Base-by-base conservation (phyloP, 1,284 basidiomycete species). In the Leccinum pachyderme region DNA sequence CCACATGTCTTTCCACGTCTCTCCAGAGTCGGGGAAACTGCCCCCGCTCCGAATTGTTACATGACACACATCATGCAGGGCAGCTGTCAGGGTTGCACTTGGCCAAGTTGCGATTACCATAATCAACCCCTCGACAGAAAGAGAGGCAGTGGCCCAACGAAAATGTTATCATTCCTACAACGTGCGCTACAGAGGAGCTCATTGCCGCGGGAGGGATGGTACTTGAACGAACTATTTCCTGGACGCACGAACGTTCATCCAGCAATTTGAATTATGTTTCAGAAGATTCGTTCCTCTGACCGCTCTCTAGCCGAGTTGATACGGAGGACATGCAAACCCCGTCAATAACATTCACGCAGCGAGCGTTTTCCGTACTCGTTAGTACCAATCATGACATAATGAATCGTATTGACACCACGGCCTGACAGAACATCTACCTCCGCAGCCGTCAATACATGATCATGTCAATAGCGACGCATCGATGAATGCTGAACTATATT, bases 261-360 rank as follows among this genome's bases (percentile, higher is more conserved):
- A 15, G n/a, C 33, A 4, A 47, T 48, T 45, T 22, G 35, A 47
- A 47, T 49, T 44, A 28, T 43, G 61, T 69, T 68, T 62, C 61
- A 49, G 32, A 46, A 7, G 50, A 55, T 35, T 33, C 7, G 15
- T 31, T 37, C 59, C 53, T n/a, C n/a, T n/a, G n/a, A 54, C 37
- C 45, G 28, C 41, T 62, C 32, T 29, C 35, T 4, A 18, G 2
- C 13, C 49, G 18, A 13, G 5, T 50, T 55, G 49, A 57, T 45
- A 58, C 64, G 63, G 41, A 37, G 29, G 25, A 18, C 29, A 41
- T 32, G 35, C 25, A 32, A n/a, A 51, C 49, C 18, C 32, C n/a
- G 18, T 50, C 58, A 45, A 35, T 24, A 50, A 22, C 15, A n/a
- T 46, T 18, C 24, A 15, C 25, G 15, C 13, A 35, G 54, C 54